phyloP scores from a whole-genome alignment of 352 stramenopile genomes.

The Nothophytophthora sp. region DNA sequence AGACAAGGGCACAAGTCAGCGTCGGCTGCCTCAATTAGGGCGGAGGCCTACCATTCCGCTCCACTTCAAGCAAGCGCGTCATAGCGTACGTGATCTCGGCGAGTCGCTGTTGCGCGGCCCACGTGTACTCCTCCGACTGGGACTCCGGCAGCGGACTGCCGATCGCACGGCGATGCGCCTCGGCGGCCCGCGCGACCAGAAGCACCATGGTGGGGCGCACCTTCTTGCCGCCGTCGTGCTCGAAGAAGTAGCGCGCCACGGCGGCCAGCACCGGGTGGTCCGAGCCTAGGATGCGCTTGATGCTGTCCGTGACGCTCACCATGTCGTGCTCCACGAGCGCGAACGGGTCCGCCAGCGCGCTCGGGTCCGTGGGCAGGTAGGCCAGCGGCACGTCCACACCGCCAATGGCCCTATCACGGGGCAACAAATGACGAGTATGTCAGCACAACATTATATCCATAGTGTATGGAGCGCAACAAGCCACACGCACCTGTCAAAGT shows the following conservation, averaged over 20 bases:
- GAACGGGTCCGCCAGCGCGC: slow-evolving; percentile 91
- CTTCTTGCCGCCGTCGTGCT: slow-evolving; percentile 97
- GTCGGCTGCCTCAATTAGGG: too few relatives aligned
- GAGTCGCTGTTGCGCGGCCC: slow-evolving; percentile 71
- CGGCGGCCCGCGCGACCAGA: slow-evolving; percentile 92
- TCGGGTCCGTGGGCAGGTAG: slow-evolving; percentile 57
- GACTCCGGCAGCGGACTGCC: slow-evolving; percentile 39
- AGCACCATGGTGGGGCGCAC: slow-evolving; percentile 98
- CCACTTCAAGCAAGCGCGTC: too few relatives aligned
- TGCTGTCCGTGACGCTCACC: slow-evolving; percentile 91
- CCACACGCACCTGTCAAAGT: slow-evolving; percentile 37
- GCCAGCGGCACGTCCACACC: slow-evolving; percentile 34
- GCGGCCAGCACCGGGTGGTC: slow-evolving; percentile 97
- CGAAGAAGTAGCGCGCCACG: slow-evolving; percentile 97
- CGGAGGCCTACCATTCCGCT: too few relatives aligned
- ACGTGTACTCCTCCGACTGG: slow-evolving; percentile 78
- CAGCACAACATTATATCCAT: too few relatives aligned
- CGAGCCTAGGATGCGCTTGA: slow-evolving; percentile 95
- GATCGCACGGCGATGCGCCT: slow-evolving; percentile 66
- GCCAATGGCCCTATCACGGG: slow-evolving; percentile 23
- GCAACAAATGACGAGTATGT: too few relatives aligned
- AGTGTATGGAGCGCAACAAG: not conserved
- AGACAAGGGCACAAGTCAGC: not conserved
- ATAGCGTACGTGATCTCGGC: slow-evolving; percentile 83
- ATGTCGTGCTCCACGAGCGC: slow-evolving; percentile 92